Evolutionary conservation across 2,329 filamentous ascomycete genomes (phyloP).

Genomic region (Paecilomyces variotii): DNA sequence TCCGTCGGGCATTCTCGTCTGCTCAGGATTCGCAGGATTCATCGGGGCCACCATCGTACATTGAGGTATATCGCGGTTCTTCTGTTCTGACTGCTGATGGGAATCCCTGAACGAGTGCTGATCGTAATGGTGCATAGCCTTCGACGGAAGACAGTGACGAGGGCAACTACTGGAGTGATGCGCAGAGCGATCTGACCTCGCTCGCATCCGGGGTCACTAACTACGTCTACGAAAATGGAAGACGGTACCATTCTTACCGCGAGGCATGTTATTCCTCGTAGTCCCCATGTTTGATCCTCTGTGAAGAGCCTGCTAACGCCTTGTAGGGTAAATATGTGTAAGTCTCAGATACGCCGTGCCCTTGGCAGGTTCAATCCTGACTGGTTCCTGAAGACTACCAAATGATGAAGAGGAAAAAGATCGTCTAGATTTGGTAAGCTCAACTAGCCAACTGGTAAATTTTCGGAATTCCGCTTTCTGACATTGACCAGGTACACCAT

Average conservation of each 20-base stretch:
- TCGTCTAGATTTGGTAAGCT: not conserved
- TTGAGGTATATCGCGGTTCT: not conserved
- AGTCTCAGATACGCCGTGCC: not conserved
- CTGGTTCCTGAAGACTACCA: not conserved
- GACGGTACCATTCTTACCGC: not conserved
- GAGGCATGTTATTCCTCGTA: not conserved
- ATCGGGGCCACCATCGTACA: not conserved
- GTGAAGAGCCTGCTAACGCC: not conserved
- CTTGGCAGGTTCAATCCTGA: not conserved
- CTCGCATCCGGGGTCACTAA: not conserved
- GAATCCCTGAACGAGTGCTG: not conserved
- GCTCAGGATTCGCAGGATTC: not conserved
- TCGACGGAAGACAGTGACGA: not conserved
- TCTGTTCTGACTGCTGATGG: not conserved
- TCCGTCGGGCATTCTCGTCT: not conserved
- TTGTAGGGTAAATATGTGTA: not conserved
- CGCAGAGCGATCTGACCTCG: not conserved
- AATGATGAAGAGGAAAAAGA: not conserved
- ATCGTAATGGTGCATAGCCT: not conserved
- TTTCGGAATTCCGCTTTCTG: not conserved
- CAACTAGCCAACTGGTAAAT: not conserved
- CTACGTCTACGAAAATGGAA: not conserved
- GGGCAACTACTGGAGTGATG: not conserved
- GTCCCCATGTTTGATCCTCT: not conserved
- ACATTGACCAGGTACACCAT: not conserved